Conservation (phyloP, 1,284 basidiomycete genomes). For the Malassezia sp. region DNA sequence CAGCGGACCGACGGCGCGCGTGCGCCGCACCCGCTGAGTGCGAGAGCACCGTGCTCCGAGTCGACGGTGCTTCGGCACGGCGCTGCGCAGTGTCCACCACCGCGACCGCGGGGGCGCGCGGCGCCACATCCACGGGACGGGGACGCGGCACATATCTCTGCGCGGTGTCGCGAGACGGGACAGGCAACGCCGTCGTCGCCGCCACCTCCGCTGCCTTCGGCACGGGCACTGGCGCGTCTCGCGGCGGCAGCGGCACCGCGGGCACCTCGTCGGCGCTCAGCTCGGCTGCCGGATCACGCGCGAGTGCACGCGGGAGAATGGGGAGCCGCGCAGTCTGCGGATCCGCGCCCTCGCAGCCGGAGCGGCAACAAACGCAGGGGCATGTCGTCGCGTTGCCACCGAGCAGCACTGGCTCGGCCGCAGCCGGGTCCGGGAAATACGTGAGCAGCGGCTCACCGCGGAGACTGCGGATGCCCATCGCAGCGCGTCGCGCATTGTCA, state of each 20-base stretch:
- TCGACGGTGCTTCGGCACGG: background rate
- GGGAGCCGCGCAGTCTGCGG: conserved; percentile 6
- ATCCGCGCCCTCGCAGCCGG: conserved; percentile 11
- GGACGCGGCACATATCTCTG: no score
- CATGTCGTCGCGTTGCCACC: conserved; percentile 5
- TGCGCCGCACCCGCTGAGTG: no score
- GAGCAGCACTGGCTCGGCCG: conserved; percentile 4
- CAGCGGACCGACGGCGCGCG: no score
- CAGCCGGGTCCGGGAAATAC: conserved; percentile 10
- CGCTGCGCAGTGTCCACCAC: no score
- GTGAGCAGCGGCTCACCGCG: conserved; percentile 15
- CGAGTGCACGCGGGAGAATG: conserved; percentile 6
- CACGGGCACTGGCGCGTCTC: background rate
- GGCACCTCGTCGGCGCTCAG: conserved; percentile 2
- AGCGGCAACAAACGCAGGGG: conserved; percentile 16
- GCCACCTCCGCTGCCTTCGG: background rate
- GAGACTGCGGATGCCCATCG: conserved; percentile 12
- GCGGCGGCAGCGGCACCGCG: background rate
- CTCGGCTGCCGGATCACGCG: conserved; percentile 1
- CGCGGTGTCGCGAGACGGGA: no score
- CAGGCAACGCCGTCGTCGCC: background rate
- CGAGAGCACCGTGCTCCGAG: no score
- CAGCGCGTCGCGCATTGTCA: background rate
- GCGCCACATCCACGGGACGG: background rate
- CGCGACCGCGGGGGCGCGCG: background rate